Conservation (phyloP, 352 stramenopile species). For the Globisporangium solare region DNA sequence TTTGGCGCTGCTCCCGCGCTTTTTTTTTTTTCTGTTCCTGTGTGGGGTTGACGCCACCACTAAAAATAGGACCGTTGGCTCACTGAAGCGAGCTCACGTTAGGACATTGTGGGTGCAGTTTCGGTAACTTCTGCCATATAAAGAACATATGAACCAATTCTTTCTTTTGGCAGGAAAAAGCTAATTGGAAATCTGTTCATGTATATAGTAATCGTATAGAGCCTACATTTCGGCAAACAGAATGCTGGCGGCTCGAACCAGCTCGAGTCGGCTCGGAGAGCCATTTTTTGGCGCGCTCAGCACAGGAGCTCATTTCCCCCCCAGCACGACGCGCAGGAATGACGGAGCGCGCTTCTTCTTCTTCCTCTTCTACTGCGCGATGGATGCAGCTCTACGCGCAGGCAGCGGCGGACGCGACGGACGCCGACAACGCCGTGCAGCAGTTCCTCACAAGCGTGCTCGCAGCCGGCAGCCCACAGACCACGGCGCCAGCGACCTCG, state of each 20-base stretch:
- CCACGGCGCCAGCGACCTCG: background rate
- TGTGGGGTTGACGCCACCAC: background rate
- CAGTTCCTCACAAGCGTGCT: slow-evolving; percentile 12
- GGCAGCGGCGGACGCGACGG: background rate
- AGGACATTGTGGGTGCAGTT: background rate
- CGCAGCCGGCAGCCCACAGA: background rate
- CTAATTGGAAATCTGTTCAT: background rate
- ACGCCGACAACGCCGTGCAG: background rate
- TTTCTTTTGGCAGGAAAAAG: background rate
- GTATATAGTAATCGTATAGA: background rate
- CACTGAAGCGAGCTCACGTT: background rate
- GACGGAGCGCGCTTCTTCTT: background rate
- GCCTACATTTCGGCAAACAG: background rate
- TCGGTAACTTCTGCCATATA: too few species aligned
- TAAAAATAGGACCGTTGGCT: too few species aligned
- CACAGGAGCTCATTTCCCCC: background rate
- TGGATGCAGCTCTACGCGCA: slow-evolving; percentile 15
- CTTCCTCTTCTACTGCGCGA: too few species aligned
- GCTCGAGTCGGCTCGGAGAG: background rate
- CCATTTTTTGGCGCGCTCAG: background rate
- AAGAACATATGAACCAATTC: too few species aligned
- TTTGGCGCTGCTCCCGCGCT: background rate
- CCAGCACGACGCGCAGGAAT: background rate
- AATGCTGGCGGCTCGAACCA: background rate
- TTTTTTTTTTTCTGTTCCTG: background rate